Evolutionary conservation across 139 green algal genomes (phyloP).

Genomic region (Diplosphaera chodatii): DNA sequence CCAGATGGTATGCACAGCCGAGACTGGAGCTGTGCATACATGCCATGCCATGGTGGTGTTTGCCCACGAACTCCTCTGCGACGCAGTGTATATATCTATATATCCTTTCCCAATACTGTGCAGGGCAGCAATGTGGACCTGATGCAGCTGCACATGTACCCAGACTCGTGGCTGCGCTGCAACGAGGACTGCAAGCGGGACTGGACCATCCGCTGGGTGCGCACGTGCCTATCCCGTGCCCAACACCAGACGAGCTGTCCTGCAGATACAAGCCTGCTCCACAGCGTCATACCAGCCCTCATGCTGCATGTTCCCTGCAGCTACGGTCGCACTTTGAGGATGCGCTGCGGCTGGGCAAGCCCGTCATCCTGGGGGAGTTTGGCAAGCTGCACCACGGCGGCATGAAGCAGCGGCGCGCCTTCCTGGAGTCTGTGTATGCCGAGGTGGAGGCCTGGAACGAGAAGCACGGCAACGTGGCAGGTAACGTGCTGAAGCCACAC

Average conservation of each 20-base stretch:
- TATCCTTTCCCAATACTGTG: not conserved
- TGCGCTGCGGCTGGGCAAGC: constrained; percentile 16
- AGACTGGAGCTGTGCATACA: too few species aligned
- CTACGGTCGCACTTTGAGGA: not conserved
- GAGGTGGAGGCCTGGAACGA: not conserved
- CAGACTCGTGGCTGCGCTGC: not conserved
- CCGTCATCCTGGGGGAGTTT: constrained; percentile 29
- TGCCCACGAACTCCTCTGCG: too few species aligned
- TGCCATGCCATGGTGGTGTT: not conserved
- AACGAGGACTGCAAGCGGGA: not conserved
- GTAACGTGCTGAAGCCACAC: too few species aligned
- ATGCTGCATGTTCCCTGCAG: not conserved
- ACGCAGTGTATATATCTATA: too few species aligned
- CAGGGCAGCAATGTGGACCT: not conserved
- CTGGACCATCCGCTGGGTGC: constrained; percentile 6
- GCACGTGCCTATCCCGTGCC: too few species aligned
- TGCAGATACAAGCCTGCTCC: too few species aligned
- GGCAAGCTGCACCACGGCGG: constrained; percentile 4
- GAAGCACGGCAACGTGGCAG: not conserved
- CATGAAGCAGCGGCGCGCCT: not conserved
- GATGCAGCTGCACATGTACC: not conserved
- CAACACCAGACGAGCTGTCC: too few species aligned
- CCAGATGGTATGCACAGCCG: not conserved
- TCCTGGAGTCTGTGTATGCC: not conserved
- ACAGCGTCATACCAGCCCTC: too few species aligned